Conservation (phyloP, 2,329 filamentous ascomycete species). For the Penicillium sp. region DNA sequence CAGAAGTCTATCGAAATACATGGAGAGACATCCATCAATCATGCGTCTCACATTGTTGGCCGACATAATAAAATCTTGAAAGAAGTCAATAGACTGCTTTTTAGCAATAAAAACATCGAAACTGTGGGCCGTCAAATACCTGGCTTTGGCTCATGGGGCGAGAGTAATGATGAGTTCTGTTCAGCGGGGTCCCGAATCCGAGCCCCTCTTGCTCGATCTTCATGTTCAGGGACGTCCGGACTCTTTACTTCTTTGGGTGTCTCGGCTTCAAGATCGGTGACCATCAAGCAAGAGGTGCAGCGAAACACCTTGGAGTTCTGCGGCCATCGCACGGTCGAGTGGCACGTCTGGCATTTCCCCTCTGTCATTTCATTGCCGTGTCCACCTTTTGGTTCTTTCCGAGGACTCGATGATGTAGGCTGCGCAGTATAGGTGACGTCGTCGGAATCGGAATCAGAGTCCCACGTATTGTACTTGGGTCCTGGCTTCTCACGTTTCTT, state of each 20-base stretch:
- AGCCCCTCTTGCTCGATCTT: conserved; percentile 4
- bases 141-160: conserved; percentile 2
- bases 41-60: conserved; percentile 59
- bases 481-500: conserved; percentile 55
- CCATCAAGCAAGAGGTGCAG: conserved; percentile 78
- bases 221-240: conserved; percentile 9
- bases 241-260: conserved; percentile 20
- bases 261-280: conserved; percentile 70
- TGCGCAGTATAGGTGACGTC: conserved; percentile 33
- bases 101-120: too few relatives aligned
- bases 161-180: conserved; percentile 5
- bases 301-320: conserved; percentile 70
- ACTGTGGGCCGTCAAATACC: conserved; percentile 7
- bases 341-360: conserved; percentile 83
- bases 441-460: conserved; percentile 48
- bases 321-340: conserved; percentile 76
- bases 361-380: conserved; percentile 61
- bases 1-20: conserved; percentile 49
- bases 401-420: conserved; percentile 37
- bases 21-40: conserved; percentile 54
- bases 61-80: conserved; percentile 52
- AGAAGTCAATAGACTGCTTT: conserved; percentile 9
- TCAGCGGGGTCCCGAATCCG: neutral
- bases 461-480: conserved; percentile 41
- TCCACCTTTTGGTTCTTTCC: conserved; percentile 37